A percentile compares a stretch with the other conserved stretches of the same genome.
Evolutionary conservation across 345 rosid species (phyloP).

Genomic region (Acer negundo): DNA sequence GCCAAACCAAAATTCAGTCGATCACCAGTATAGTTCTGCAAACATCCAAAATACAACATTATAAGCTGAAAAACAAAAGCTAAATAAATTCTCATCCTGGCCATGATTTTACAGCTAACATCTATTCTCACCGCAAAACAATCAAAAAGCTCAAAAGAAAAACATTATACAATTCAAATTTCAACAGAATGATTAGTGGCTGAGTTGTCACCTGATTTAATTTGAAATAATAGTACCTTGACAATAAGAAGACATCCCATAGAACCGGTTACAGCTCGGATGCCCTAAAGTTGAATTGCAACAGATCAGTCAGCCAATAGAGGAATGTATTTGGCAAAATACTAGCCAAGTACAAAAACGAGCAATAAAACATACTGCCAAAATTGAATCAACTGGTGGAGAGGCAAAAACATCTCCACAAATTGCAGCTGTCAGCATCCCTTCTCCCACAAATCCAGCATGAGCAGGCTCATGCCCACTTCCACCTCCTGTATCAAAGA

Average conservation of each 20-base stretch:
- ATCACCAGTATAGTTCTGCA: conserved; percentile 95
- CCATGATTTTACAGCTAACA: background rate
- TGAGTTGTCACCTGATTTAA: conserved; percentile 7
- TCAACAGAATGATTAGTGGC: conserved; percentile 8
- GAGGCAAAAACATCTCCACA: conserved; percentile 96
- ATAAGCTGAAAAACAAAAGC: conserved; percentile 22
- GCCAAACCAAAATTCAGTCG: conserved; percentile 98
- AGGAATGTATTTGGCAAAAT: background rate
- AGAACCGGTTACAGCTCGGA: conserved; percentile 96
- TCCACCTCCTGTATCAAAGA: conserved; percentile 71
- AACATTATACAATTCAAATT: background rate
- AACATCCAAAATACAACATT: conserved; percentile 28
- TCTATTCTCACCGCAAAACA: background rate
- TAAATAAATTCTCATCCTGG: background rate
- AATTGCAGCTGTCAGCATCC: conserved; percentile 97
- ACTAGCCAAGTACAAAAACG: background rate
- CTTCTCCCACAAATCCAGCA: conserved; percentile 99
- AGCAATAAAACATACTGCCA: conserved; percentile 64
- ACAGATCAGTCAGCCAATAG: conserved; percentile 13
- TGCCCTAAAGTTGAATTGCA: conserved; percentile 60
- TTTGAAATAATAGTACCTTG: conserved; percentile 52
- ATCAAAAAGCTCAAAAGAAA: background rate
- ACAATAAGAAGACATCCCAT: conserved; percentile 95
- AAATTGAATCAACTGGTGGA: conserved; percentile 90
- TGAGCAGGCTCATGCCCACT: conserved; percentile 99